These are phyloP conservation scores for Elongisporangium anandrum DNA, from an alignment of 352 stramenopile species.

Conservation along the genomic window DNA sequence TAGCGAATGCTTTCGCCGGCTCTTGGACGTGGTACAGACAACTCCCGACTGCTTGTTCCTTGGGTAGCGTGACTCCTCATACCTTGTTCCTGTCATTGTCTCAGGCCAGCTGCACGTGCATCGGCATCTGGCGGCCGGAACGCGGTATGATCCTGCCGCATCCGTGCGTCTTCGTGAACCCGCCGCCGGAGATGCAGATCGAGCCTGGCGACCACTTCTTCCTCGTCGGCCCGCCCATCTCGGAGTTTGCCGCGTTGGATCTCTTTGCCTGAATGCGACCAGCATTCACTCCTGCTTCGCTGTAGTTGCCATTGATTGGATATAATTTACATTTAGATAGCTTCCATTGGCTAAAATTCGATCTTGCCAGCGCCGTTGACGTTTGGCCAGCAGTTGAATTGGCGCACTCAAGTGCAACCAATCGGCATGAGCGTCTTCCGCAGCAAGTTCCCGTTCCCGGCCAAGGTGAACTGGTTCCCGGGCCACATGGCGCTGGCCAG, in stretches of 20 bases:
- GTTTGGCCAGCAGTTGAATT: not conserved
- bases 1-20: conserved; percentile 60
- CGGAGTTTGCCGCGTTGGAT: conserved; percentile 22
- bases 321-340: not conserved
- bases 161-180: conserved; percentile 65
- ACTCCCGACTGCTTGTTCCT: not conserved
- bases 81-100: not conserved
- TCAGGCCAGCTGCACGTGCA: conserved; percentile 55
- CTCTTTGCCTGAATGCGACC: conserved; percentile 19
- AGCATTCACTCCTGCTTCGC: not conserved
- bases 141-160: conserved; percentile 46
- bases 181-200: conserved; percentile 47
- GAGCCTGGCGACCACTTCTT: conserved; percentile 62
- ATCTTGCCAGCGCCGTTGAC: not conserved
- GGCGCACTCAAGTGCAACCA: not conserved
- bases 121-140: conserved; percentile 61
- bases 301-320: conserved; percentile 1
- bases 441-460: conserved; percentile 69
- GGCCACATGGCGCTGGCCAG: conserved; percentile 82
- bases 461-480: conserved; percentile 88
- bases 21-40: conserved; percentile 52
- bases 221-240: conserved; percentile 63
- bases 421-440: conserved; percentile 60
- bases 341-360: conserved; percentile 8
- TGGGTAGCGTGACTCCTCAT: too few species aligned